Percentiles rank a stretch among this genome's conserved stretches.
Conservation (phyloP, 305 asterid species). For the Fraxinus ornus region DNA sequence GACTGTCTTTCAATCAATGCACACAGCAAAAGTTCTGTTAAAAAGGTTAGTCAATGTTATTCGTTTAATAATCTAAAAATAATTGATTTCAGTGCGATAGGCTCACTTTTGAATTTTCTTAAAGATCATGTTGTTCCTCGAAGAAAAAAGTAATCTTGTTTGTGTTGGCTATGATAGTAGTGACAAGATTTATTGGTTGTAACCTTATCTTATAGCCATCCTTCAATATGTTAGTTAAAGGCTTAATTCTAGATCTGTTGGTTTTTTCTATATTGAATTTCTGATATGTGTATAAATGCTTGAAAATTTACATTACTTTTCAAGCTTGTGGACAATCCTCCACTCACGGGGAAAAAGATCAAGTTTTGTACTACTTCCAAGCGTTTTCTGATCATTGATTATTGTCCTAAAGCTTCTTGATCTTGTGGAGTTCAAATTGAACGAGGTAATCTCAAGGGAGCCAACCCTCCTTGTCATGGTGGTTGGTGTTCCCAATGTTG, state of each 20-base stretch:
- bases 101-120: neutral
- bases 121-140: neutral
- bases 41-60: slow-evolving; percentile 55
- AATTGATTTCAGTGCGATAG: neutral
- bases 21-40: slow-evolving; percentile 79
- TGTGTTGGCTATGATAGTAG: neutral
- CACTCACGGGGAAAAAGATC: neutral
- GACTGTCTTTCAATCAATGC: slow-evolving; percentile 88
- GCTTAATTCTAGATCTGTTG: neutral
- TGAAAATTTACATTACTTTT: slow-evolving; percentile 2
- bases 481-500: slow-evolving; percentile 96
- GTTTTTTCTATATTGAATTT: neutral
- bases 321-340: slow-evolving; percentile 5
- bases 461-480: slow-evolving; percentile 94
- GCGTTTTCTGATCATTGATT: slow-evolving; percentile 28
- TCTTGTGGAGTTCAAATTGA: slow-evolving; percentile 84
- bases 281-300: neutral
- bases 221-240: neutral
- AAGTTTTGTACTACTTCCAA: neutral
- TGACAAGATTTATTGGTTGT: neutral
- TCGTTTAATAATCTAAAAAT: neutral
- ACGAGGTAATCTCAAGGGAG: slow-evolving; percentile 72
- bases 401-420: slow-evolving; percentile 72
- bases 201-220: neutral
- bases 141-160: neutral